Conservation (phyloP, 768 basidiomycete genomes). For the Pleurotus djamor region DNA sequence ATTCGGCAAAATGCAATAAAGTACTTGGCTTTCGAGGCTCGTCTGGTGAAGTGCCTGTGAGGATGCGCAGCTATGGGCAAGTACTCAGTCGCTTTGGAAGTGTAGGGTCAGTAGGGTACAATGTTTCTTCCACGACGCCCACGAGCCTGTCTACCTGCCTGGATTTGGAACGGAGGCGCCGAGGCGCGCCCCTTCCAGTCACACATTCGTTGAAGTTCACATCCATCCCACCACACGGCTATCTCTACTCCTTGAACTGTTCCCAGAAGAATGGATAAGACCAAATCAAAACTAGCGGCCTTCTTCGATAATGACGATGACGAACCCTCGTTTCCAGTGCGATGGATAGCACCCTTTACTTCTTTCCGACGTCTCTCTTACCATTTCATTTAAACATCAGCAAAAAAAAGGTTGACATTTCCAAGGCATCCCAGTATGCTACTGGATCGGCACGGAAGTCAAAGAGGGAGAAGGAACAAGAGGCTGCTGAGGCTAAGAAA, state of each 20-base stretch:
- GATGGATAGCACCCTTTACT: constrained; percentile 69
- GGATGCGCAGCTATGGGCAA: too few relatives aligned
- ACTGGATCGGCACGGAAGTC: constrained; percentile 90
- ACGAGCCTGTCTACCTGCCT: too few relatives aligned
- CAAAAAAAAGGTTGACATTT: constrained; percentile 84
- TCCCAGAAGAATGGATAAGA: constrained; percentile 54
- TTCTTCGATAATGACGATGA: constrained; percentile 88
- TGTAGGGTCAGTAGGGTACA: too few relatives aligned
- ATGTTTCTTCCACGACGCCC: too few relatives aligned
- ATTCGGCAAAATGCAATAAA: too few relatives aligned
- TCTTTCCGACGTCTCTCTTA: constrained; percentile 56
- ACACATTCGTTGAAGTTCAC: not conserved
- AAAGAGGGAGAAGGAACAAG: constrained; percentile 87
- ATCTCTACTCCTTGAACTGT: not conserved
- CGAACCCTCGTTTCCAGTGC: constrained; percentile 87
- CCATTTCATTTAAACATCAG: constrained; percentile 56
- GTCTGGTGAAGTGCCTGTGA: too few relatives aligned
- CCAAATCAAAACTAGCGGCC: constrained; percentile 65
- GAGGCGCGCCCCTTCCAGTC: too few relatives aligned
- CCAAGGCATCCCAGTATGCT: constrained; percentile 82
- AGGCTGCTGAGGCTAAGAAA: constrained; percentile 88
- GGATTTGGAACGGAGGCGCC: too few relatives aligned
- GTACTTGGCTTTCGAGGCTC: too few relatives aligned
- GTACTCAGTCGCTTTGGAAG: too few relatives aligned
- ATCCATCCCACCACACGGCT: not conserved